phyloP scores from a whole-genome alignment of 306 rosid genomes.

The Vachellia pachyceras region DNA sequence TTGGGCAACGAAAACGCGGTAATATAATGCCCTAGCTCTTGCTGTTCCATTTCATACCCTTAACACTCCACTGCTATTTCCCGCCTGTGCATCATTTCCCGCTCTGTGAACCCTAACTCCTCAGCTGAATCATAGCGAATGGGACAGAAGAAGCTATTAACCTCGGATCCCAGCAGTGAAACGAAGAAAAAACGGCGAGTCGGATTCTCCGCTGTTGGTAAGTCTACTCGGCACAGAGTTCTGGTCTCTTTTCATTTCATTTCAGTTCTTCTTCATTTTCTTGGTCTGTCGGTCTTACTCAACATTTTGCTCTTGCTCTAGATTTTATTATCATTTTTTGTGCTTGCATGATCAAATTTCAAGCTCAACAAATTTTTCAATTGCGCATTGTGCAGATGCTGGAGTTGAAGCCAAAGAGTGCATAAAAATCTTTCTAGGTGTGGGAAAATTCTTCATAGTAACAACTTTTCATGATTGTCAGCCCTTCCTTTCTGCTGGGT shows the following conservation, averaged over 20 bases:
- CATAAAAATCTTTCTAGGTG: slow-evolving; percentile 82
- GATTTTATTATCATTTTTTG: not conserved
- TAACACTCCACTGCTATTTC: too few species aligned
- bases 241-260: not conserved
- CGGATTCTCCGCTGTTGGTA: slow-evolving; percentile 60
- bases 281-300: not conserved
- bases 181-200: slow-evolving; percentile 79
- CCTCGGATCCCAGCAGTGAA: slow-evolving; percentile 50
- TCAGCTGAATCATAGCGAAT: slow-evolving; percentile 37
- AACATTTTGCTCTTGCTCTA: not conserved
- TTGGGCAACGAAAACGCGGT: too few species aligned
- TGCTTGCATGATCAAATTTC: not conserved
- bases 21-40: too few species aligned
- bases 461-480: not conserved
- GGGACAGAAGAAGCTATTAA: slow-evolving; percentile 72
- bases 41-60: too few species aligned
- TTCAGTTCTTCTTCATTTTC: not conserved
- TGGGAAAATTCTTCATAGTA: not conserved
- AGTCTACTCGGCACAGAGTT: slow-evolving; percentile 2
- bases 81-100: slow-evolving; percentile 45
- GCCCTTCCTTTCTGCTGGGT: not conserved
- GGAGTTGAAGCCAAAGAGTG: slow-evolving; percentile 89
- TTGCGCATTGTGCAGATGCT: slow-evolving; percentile 52
- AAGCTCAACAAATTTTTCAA: slow-evolving; percentile 10
- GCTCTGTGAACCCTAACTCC: slow-evolving; percentile 74